Conservation (phyloP, 2,329 filamentous ascomycete genomes). For the Furcasterigmium furcatum region DNA sequence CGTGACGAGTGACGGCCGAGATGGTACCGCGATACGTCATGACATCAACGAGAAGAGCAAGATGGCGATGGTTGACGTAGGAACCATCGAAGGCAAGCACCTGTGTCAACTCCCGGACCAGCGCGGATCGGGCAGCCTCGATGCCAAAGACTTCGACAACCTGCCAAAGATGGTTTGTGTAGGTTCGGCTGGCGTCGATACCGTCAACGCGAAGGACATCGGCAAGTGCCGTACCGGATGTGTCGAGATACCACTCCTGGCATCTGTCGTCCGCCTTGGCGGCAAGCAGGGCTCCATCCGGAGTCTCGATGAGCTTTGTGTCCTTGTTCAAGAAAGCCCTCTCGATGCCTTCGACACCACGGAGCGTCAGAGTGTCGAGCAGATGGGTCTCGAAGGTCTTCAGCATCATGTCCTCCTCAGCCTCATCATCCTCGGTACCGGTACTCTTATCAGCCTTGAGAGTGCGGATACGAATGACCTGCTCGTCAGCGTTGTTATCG, state of each 20-base stretch:
- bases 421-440: conserved; percentile 63
- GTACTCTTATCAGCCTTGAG: conserved; percentile 67
- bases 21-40: conserved; percentile 95
- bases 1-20: conserved; percentile 95
- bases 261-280: conserved; percentile 72
- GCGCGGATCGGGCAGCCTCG: conserved; percentile 82
- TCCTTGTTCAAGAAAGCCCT: conserved; percentile 91
- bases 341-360: conserved; percentile 85
- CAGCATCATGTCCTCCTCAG: conserved; percentile 85
- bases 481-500: conserved; percentile 95
- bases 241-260: conserved; percentile 95
- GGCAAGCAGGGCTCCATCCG: conserved; percentile 71
- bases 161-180: conserved; percentile 94
- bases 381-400: conserved; percentile 91
- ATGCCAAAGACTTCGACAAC: conserved; percentile 94
- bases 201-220: conserved; percentile 83
- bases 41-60: conserved; percentile 91
- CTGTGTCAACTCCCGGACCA: conserved; percentile 84
- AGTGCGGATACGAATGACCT: conserved; percentile 89
- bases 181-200: conserved; percentile 81
- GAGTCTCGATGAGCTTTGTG: conserved; percentile 60
- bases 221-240: conserved; percentile 82
- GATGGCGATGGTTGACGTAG: conserved; percentile 97
- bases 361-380: conserved; percentile 84
- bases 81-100: conserved; percentile 98